A percentile compares a stretch with the other conserved stretches of the same genome.
Evolutionary conservation across 228 moss, liverwort and hornwort species (phyloP).

Genomic region (Sphagnum magellanicum): DNA sequence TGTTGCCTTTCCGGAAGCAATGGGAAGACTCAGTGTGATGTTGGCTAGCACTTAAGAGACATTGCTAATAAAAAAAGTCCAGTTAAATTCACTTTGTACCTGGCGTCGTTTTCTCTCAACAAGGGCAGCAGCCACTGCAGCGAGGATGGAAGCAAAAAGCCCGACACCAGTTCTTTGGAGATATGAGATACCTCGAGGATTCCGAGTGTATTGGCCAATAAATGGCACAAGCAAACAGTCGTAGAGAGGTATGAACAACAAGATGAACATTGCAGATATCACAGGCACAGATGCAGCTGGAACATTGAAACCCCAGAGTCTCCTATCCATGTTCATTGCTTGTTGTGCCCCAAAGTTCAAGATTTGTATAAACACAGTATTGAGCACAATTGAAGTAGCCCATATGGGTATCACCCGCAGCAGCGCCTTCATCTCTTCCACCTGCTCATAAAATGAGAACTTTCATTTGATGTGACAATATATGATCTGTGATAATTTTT

Average conservation of each 20-base stretch:
- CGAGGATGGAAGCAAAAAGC: slow-evolving; percentile 30
- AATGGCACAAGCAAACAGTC: slow-evolving; percentile 41
- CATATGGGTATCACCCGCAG: slow-evolving; percentile 41
- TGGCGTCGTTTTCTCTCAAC: slow-evolving; percentile 38
- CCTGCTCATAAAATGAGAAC: slow-evolving; percentile 11
- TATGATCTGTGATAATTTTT: too few relatives aligned
- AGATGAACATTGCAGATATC: slow-evolving; percentile 27
- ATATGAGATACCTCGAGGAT: slow-evolving; percentile 41
- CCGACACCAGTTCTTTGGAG: slow-evolving; percentile 54
- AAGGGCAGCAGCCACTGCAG: slow-evolving; percentile 26
- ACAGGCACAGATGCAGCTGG: slow-evolving; percentile 45
- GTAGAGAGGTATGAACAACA: slow-evolving; percentile 43
- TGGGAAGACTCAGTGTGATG: too few relatives aligned
- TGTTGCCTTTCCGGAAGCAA: too few relatives aligned
- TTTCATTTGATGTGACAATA: too few relatives aligned
- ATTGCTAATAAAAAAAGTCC: too few relatives aligned
- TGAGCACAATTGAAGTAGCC: slow-evolving; percentile 41
- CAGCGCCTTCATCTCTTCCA: slow-evolving; percentile 61
- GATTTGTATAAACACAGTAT: slow-evolving; percentile 48
- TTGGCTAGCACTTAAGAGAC: too few relatives aligned
- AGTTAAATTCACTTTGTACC: slow-evolving; percentile 9
- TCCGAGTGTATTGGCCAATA: slow-evolving; percentile 33
- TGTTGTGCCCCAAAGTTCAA: slow-evolving; percentile 47
- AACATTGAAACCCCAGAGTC: slow-evolving; percentile 14
- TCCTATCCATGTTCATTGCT: slow-evolving; percentile 46